These are phyloP conservation scores for Acacia concinna DNA, from an alignment of 331 rosid species.

Conservation along the genomic window DNA sequence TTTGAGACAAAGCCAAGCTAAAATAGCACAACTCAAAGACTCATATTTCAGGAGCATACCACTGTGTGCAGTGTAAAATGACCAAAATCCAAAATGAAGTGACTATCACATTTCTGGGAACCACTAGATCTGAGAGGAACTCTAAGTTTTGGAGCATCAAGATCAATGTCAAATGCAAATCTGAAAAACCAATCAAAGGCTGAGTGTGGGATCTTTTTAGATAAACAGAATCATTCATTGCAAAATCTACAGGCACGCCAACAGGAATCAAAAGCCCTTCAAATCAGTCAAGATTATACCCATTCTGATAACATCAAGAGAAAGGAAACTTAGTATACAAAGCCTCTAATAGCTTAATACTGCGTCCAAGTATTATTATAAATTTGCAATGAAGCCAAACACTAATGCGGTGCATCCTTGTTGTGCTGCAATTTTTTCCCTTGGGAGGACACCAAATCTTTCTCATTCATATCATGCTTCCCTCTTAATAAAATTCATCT, in stretches of 20 bases:
- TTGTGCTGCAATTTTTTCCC: neutral
- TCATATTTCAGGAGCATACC: constrained; percentile 48
- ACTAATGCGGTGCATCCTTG: neutral
- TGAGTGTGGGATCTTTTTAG: neutral
- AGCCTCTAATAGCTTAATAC: neutral
- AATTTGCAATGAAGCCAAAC: neutral
- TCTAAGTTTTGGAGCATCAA: constrained; percentile 97
- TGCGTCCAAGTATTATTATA: neutral
- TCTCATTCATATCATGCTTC: neutral
- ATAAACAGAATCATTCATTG: neutral
- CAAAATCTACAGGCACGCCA: neutral
- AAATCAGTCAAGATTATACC: neutral
- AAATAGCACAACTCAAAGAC: constrained; percentile 28
- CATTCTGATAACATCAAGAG: neutral
- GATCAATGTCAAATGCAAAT: constrained; percentile 92
- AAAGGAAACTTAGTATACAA: neutral
- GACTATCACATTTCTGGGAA: constrained; percentile 72
- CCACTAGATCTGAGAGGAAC: constrained; percentile 74
- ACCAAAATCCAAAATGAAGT: constrained; percentile 95
- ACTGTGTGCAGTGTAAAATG: constrained; percentile 84
- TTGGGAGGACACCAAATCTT: neutral
- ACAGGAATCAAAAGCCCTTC: neutral
- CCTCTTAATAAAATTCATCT: neutral
- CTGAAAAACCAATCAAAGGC: constrained; percentile 54
- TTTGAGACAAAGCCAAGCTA: constrained; percentile 32